phyloP scores from a whole-genome alignment of 2,329 filamentous ascomycete species.

The Sporothrix pallida region DNA sequence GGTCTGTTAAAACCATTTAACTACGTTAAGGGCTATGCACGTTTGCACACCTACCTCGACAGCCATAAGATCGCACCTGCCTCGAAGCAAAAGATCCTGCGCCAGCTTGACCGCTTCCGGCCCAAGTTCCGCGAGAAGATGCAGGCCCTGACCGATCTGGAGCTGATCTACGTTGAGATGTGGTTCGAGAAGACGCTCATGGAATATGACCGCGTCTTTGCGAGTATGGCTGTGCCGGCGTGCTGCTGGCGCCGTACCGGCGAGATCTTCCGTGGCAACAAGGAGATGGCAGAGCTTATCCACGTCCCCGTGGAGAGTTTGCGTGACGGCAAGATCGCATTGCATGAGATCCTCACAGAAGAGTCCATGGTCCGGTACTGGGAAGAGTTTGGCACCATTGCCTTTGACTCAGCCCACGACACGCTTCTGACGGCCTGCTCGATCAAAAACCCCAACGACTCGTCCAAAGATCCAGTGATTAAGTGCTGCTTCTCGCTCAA shows the following conservation, averaged over 20 bases:
- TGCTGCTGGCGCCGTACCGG: conserved; percentile 97
- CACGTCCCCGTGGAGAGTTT: conserved; percentile 89
- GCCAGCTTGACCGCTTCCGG: conserved; percentile 89
- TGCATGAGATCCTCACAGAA: conserved; percentile 95
- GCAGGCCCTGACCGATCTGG: conserved; percentile 88
- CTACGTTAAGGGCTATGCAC: conserved; percentile 94
- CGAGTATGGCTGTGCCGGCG: conserved; percentile 97
- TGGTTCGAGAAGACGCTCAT: conserved; percentile 97
- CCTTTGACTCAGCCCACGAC: conserved; percentile 92
- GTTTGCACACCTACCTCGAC: conserved; percentile 90
- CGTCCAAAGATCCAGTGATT: conserved; percentile 73
- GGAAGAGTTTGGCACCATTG: conserved; percentile 98
- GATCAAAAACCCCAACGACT: conserved; percentile 78
- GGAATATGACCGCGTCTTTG: conserved; percentile 98
- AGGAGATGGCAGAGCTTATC: conserved; percentile 97
- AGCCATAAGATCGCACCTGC: conserved; percentile 74
- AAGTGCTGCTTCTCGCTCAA: conserved; percentile 98
- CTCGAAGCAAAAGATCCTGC: conserved; percentile 88
- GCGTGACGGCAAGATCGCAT: conserved; percentile 89
- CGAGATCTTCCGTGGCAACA: conserved; percentile 96
- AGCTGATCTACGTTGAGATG: conserved; percentile 95
- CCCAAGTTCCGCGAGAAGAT: conserved; percentile 97
- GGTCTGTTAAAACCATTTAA: conserved; percentile 96
- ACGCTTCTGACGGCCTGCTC: conserved; percentile 93
- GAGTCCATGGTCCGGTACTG: conserved; percentile 95